Evolutionary conservation across 495 filamentous ascomycete genomes (phyloP), one percentile per base, ranked within the genome.

Genomic region (Penicillium angulare): DNA sequence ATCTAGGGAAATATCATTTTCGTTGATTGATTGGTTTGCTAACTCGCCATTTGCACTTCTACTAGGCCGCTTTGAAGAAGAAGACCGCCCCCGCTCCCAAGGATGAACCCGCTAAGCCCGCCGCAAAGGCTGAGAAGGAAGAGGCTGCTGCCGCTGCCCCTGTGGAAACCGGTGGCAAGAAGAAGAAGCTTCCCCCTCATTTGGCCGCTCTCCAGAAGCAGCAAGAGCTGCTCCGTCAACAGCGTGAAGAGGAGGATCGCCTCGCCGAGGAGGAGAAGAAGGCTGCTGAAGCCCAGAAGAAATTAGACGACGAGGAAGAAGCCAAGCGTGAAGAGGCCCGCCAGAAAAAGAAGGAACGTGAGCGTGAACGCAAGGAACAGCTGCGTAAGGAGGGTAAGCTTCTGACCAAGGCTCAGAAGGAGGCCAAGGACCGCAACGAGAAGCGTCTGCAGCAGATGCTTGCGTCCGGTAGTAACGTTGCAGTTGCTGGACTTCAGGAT

Each of bases 381-480:
- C 81, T 96, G 13, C 93, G 93, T 75, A 92, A 83, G 65, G 91
- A 96, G 69, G 95, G 95, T 60, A 97, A 95, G 65, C 91, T 90
- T 59, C 76, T 96, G 52, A 96, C 92, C 55, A 93, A 96, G 68
- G 89, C 92, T 23, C 91, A 99, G 69, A 88, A 84, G 60, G 90
- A 96, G 59, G 86, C 86, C 52, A 87, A 92, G 67, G 83, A 84
- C 22, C 81, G 82, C 52, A 87, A 90, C 62, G 88, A 97, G 66
- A 72, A 88, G 60, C 91, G 93, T 48, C 77, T 96, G 58, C 83
- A 96, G 79, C 95, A 97, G 69, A 92, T 97, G 92, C 77, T 96
- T 63, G 90, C 82, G 12, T 86, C 90, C 26, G 91, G 91, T 56
- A n/a, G n/a, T n/a, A n/a, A n/a, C n/a, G 84, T 85, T 50, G 63